A percentile compares a stretch with the other conserved stretches of the same genome.
phyloP scores from a whole-genome alignment of 1,284 basidiomycete genomes.

The Tremellales sp. region DNA sequence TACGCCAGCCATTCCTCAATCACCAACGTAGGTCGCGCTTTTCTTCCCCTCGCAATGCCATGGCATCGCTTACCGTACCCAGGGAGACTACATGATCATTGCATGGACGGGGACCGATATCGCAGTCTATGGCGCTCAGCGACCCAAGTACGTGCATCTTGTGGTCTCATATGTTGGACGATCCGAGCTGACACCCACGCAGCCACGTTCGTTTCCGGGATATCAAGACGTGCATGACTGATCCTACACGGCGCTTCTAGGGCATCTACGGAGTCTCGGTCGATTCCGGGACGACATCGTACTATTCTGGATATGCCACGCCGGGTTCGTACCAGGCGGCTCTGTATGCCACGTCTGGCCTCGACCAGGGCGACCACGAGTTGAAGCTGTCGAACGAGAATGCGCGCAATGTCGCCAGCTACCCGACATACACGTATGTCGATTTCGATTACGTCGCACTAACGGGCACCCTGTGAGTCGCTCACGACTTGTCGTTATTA shows the following conservation, averaged over 20 bases:
- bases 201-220: neutral
- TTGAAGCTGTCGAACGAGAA: slow-evolving; percentile 34
- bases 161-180: neutral
- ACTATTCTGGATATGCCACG: slow-evolving; percentile 28
- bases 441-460: slow-evolving; percentile 31
- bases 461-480: slow-evolving; percentile 27
- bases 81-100: slow-evolving; percentile 32
- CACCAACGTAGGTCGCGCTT: slow-evolving; percentile 12
- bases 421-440: slow-evolving; percentile 24
- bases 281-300: slow-evolving; percentile 20
- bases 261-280: slow-evolving; percentile 32
- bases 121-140: slow-evolving; percentile 25
- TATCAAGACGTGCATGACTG: neutral
- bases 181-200: neutral
- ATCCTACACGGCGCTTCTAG: slow-evolving; percentile 6
- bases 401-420: slow-evolving; percentile 21
- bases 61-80: neutral
- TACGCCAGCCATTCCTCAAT: slow-evolving; percentile 19
- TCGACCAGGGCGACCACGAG: slow-evolving; percentile 25
- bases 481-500: neutral
- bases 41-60: no score
- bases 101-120: slow-evolving; percentile 33
- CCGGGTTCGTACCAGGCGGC: slow-evolving; percentile 19
- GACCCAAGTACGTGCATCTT: slow-evolving; percentile 24
- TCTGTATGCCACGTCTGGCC: slow-evolving; percentile 27